These are phyloP conservation scores for Mortierella sp. DNA, from an alignment of 371 early-diverging fungal genomes.

Conservation along the genomic window DNA sequence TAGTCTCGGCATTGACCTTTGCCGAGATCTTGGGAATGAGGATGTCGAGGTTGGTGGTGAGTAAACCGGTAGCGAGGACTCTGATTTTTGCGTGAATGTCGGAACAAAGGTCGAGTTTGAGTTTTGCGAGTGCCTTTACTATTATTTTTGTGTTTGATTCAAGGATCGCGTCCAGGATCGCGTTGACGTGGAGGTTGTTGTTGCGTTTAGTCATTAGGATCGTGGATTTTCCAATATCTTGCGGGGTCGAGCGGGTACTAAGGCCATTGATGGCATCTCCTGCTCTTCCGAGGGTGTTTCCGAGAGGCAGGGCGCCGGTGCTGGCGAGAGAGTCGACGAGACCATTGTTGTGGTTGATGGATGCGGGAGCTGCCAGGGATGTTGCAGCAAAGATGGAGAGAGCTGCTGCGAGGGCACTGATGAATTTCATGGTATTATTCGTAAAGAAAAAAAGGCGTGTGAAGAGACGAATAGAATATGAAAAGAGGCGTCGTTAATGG, in stretches of 20 bases:
- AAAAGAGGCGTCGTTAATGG: background rate
- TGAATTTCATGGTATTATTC: background rate
- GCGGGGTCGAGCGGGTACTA: background rate
- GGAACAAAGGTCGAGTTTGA: constrained; percentile 32
- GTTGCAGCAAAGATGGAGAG: background rate
- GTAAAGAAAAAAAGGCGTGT: background rate
- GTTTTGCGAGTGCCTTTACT: constrained; percentile 15
- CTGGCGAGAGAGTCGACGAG: background rate
- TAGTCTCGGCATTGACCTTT: constrained; percentile 8
- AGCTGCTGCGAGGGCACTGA: background rate
- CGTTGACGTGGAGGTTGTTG: background rate
- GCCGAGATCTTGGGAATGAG: constrained; percentile 26
- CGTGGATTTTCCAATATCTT: background rate
- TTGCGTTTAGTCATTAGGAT: background rate
- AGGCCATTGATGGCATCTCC: background rate
- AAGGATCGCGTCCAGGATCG: constrained; percentile 16
- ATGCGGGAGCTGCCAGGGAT: background rate
- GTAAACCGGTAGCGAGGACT: constrained; percentile 13
- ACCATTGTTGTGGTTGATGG: background rate
- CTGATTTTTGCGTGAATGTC: constrained; percentile 32
- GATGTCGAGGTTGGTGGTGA: constrained; percentile 1
- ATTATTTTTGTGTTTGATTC: constrained; percentile 20
- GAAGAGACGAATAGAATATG: background rate
- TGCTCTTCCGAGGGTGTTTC: background rate
- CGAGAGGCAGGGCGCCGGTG: background rate